A percentile compares a stretch with the other conserved stretches of the same genome.
Evolutionary conservation across 2,329 filamentous ascomycete genomes (phyloP).

Genomic region (Colletotrichum sp.): DNA sequence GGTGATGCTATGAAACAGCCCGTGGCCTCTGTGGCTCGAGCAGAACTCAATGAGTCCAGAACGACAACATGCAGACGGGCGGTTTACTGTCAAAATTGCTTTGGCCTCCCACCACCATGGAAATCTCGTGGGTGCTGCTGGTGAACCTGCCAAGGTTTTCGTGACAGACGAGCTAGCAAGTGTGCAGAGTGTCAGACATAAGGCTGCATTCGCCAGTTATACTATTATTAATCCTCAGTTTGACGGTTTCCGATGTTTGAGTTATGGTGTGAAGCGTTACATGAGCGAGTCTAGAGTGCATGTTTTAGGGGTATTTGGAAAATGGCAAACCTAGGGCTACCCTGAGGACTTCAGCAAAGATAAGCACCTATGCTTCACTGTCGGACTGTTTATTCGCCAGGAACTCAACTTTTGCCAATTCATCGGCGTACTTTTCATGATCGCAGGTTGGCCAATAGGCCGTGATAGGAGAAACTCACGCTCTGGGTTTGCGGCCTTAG

Average conservation of each 20-base stretch:
- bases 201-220: background rate
- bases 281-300: background rate
- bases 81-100: background rate
- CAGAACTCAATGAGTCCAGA: background rate
- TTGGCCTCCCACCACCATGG: background rate
- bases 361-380: background rate
- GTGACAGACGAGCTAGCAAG: background rate
- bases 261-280: background rate
- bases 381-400: accelerated
- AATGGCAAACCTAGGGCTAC: background rate
- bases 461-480: background rate
- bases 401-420: background rate
- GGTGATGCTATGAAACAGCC: background rate
- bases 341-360: background rate
- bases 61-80: background rate
- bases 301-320: background rate
- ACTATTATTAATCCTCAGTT: background rate
- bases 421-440: background rate
- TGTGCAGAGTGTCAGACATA: background rate
- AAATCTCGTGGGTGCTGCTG: background rate
- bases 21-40: background rate
- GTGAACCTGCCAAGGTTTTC: background rate
- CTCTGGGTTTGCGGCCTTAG: background rate
- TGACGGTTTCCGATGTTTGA: background rate
- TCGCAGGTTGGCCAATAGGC: background rate